These are phyloP conservation scores for Tricharina praecox DNA, from an alignment of 495 filamentous ascomycete genomes.

Conservation along the genomic window DNA sequence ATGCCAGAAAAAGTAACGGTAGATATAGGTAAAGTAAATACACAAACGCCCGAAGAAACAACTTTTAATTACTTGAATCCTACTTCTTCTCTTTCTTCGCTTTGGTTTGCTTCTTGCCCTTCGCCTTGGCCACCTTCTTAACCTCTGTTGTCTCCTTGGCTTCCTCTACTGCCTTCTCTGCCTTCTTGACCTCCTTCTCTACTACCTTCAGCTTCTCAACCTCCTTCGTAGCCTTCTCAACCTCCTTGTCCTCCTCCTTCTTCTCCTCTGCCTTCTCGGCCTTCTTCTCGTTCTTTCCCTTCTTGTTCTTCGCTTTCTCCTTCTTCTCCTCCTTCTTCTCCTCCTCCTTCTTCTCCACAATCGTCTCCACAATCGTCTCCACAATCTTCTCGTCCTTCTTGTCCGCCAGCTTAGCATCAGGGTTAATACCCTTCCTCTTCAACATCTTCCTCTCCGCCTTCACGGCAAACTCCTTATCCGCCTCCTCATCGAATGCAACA, in stretches of 20 bases:
- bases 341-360: constrained; percentile 28
- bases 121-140: constrained; percentile 21
- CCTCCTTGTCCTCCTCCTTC: no score
- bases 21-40: no score
- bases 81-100: constrained; percentile 10
- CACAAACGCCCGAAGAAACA: no score
- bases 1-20: no score
- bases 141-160: constrained; percentile 12
- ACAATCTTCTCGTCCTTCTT: constrained; percentile 26
- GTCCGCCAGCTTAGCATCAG: no score
- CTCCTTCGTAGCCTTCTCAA: not conserved
- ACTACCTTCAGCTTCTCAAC: constrained; percentile 8
- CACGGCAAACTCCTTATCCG: constrained; percentile 42
- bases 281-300: constrained; percentile 17
- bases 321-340: constrained; percentile 9
- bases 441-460: constrained; percentile 40
- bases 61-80: no score
- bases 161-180: constrained; percentile 11
- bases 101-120: constrained; percentile 29
- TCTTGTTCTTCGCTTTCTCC: not conserved
- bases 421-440: constrained; percentile 50
- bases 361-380: constrained; percentile 26
- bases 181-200: constrained; percentile 5
- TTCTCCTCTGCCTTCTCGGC: constrained; percentile 25
- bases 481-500: constrained; percentile 47